Percentiles rank a stretch among this genome's conserved stretches.
These are phyloP conservation scores for Alternaria solani DNA, from an alignment of 2,329 filamentous ascomycete genomes.

Conservation along the genomic window DNA sequence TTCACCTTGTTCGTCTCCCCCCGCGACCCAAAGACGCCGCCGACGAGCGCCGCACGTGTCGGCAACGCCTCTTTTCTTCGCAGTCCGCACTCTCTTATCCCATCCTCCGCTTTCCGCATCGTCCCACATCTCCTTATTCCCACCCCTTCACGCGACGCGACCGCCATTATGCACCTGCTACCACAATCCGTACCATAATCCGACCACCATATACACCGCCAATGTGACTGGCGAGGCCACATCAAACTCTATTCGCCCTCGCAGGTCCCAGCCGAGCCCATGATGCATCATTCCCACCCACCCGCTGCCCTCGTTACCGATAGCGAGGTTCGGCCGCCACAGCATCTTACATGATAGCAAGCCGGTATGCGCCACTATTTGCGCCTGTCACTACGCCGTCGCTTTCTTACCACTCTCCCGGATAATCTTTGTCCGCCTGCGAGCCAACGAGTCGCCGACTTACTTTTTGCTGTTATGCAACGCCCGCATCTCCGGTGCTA, in stretches of 20 bases:
- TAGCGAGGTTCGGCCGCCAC: conserved; percentile 20
- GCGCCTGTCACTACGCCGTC: conserved; percentile 13
- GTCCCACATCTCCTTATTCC: neutral
- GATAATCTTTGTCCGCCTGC: conserved; percentile 17
- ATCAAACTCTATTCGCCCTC: conserved; percentile 8
- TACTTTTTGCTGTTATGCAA: neutral
- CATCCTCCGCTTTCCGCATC: neutral
- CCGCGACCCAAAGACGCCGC: neutral
- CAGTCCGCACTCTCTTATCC: neutral
- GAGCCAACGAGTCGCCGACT: conserved; percentile 1
- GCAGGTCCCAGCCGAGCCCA: conserved; percentile 7
- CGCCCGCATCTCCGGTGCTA: neutral
- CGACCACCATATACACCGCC: conserved; percentile 6
- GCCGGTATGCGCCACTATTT: conserved; percentile 17
- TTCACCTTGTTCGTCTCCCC: neutral
- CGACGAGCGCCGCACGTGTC: conserved; percentile 3
- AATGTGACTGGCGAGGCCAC: conserved; percentile 14
- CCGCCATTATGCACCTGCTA: neutral
- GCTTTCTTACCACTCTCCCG: conserved; percentile 12
- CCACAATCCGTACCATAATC: neutral
- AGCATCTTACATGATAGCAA: conserved; percentile 7
- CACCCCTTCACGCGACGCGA: neutral
- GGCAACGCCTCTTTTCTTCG: neutral
- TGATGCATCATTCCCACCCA: conserved; percentile 4
- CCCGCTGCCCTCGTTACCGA: conserved; percentile 13